Conservation (phyloP, 176 grass and related monocot species). For the Triticum turgidum region DNA sequence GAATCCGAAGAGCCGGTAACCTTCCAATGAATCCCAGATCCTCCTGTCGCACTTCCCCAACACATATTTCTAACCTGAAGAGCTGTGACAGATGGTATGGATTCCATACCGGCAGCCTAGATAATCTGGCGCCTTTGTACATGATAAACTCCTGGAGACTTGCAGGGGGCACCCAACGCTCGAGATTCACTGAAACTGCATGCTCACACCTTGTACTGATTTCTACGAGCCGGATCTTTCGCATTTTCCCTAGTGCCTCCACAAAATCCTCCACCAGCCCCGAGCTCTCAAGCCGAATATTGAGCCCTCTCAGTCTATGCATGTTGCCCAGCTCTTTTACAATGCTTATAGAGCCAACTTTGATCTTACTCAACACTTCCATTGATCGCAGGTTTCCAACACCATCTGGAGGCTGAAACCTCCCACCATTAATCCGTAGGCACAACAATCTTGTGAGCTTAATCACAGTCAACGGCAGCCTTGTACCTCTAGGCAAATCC, state of each 20-base stretch:
- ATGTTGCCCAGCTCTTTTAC: background rate
- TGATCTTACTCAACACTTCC: background rate
- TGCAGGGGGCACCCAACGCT: background rate
- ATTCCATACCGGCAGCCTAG: background rate
- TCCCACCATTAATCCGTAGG: accelerated
- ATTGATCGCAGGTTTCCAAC: background rate
- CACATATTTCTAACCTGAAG: accelerated
- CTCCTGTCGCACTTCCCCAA: background rate
- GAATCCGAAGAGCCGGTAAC: background rate
- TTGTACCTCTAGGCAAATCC: accelerated
- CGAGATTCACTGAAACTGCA: background rate
- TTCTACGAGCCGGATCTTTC: too few relatives aligned
- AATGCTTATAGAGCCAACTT: background rate
- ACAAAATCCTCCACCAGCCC: too few relatives aligned
- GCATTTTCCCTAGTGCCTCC: too few relatives aligned
- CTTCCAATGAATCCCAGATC: background rate
- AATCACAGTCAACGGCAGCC: background rate
- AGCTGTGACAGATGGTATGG: background rate
- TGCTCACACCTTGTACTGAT: too few relatives aligned
- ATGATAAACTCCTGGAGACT: background rate
- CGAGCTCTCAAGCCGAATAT: accelerated
- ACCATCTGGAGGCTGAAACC: background rate
- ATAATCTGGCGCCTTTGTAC: background rate
- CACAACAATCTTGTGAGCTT: background rate
- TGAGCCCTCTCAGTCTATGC: background rate